Conservation (phyloP, 495 filamentous ascomycete species). For the Xeromyces bisporus region DNA sequence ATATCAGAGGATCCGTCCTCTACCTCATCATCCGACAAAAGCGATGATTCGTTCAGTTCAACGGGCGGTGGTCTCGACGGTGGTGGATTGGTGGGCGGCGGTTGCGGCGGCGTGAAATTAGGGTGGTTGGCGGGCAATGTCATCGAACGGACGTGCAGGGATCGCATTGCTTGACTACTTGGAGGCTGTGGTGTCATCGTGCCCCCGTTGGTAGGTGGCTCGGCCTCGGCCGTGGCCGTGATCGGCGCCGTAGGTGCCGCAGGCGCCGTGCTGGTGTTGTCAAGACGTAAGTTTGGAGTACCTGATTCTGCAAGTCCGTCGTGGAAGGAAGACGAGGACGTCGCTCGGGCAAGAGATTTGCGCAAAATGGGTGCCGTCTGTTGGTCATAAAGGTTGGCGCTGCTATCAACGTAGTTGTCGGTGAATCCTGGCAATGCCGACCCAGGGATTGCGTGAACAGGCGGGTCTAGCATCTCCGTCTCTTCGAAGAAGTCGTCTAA, state of each 20-base stretch:
- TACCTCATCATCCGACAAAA: slow-evolving; percentile 41
- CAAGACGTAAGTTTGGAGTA: slow-evolving; percentile 33
- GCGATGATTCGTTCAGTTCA: slow-evolving; percentile 27
- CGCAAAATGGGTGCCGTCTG: slow-evolving; percentile 82
- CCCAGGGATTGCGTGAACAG: slow-evolving; percentile 22
- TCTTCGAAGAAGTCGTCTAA: slow-evolving; percentile 91
- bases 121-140: slow-evolving; percentile 51
- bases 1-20: slow-evolving; percentile 32
- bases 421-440: slow-evolving; percentile 44
- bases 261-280: slow-evolving; percentile 47
- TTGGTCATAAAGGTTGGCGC: slow-evolving; percentile 81
- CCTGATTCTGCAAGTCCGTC: slow-evolving; percentile 68
- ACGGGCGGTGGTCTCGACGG: slow-evolving; percentile 10
- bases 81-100: slow-evolving; percentile 1
- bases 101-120: slow-evolving; percentile 23
- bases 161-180: slow-evolving; percentile 19
- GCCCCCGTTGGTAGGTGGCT: slow-evolving; percentile 6
- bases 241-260: slow-evolving; percentile 10
- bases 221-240: slow-evolving; percentile 2
- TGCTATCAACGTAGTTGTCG: slow-evolving; percentile 53
- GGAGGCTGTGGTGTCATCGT: slow-evolving; percentile 10
- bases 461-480: slow-evolving; percentile 33
- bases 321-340: slow-evolving; percentile 66
- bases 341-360: slow-evolving; percentile 56
- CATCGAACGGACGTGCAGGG: slow-evolving; percentile 52